These are phyloP conservation scores for Garcia nutans DNA, from an alignment of 345 rosid genomes.

Conservation along the genomic window DNA sequence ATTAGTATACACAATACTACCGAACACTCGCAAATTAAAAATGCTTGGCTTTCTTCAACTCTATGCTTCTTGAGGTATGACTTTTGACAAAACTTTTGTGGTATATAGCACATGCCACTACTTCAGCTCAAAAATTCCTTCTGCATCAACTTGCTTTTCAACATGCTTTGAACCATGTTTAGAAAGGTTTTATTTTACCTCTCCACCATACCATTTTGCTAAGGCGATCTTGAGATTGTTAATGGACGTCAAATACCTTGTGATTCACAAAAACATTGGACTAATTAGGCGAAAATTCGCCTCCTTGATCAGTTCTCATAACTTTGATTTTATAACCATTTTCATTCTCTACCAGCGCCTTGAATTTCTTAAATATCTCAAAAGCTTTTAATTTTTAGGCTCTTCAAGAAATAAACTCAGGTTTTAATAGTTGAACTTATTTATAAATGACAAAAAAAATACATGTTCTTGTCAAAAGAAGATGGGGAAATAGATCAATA, in stretches of 20 bases:
- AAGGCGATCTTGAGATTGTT: neutral
- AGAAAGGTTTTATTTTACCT: neutral
- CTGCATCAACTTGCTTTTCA: neutral
- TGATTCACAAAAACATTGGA: neutral
- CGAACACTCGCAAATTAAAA: too few species aligned
- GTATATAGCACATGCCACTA: too few species aligned
- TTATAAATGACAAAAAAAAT: neutral
- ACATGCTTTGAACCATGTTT: neutral
- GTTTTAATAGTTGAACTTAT: neutral
- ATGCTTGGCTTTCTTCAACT: too few species aligned
- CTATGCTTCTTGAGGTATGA: too few species aligned
- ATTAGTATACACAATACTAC: too few species aligned
- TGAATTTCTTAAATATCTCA: neutral
- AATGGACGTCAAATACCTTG: neutral
- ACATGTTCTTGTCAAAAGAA: neutral
- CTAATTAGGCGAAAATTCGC: neutral
- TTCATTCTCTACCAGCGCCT: neutral
- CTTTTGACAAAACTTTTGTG: too few species aligned
- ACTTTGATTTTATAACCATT: neutral
- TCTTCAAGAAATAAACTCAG: neutral
- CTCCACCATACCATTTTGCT: neutral
- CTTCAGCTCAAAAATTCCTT: too few species aligned
- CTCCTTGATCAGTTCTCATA: neutral
- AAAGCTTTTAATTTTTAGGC: neutral
- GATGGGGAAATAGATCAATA: neutral